These are phyloP conservation scores for Colletotrichum sp. DNA, from an alignment of 2,329 filamentous ascomycete species.

Conservation along the genomic window DNA sequence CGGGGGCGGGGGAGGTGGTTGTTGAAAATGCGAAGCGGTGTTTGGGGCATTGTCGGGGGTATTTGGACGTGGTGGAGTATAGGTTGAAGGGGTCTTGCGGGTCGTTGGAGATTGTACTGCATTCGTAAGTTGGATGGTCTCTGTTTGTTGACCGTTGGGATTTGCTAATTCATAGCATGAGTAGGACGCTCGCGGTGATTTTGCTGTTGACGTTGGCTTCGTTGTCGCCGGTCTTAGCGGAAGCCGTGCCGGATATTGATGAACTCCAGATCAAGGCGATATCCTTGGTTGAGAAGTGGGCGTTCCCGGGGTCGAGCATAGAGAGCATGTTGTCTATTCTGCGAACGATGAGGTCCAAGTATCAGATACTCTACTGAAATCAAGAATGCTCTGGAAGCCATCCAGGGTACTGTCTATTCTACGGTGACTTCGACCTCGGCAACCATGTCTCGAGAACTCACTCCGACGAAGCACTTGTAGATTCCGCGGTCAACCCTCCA, in stretches of 20 bases:
- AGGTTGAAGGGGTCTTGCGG: neutral
- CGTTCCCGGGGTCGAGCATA: conserved; percentile 18
- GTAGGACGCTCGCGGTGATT: neutral
- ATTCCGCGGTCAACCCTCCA: conserved; percentile 21
- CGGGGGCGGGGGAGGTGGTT: neutral
- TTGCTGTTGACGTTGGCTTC: conserved; percentile 20
- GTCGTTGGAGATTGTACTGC: neutral
- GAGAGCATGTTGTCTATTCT: neutral
- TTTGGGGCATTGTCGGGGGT: neutral
- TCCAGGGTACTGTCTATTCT: neutral
- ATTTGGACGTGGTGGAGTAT: neutral
- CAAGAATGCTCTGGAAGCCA: too few species aligned
- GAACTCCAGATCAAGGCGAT: neutral
- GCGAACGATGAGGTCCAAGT: neutral
- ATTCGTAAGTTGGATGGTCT: neutral
- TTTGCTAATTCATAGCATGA: accelerated
- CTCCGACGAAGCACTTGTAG: conserved; percentile 14
- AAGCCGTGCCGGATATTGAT: conserved; percentile 17
- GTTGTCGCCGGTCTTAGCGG: conserved; percentile 14
- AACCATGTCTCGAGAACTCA: conserved; percentile 9
- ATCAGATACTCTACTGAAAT: neutral
- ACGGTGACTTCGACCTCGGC: neutral
- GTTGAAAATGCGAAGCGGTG: conserved; percentile 1
- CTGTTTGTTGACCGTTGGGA: neutral
- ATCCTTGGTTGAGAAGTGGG: conserved; percentile 17